Evolutionary conservation across 805 yeast genomes (phyloP).

Genomic region (Hanseniaspora hatyaiensis): DNA sequence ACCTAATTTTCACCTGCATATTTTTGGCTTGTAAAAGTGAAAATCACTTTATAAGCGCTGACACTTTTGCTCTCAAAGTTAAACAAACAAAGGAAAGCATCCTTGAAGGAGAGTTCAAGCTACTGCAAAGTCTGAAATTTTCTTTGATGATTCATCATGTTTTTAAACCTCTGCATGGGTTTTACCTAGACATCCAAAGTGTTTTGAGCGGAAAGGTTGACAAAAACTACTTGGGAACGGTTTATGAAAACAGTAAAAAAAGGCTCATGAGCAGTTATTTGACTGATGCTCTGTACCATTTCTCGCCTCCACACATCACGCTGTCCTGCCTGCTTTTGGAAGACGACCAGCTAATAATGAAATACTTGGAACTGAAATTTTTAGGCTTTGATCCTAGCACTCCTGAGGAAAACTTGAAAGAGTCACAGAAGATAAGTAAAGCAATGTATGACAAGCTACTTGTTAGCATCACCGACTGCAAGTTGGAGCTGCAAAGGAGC

Average conservation of each 20-base stretch:
- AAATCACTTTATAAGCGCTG: constrained; percentile 76
- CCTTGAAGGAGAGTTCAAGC: constrained; percentile 64
- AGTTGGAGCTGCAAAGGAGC: constrained; percentile 34
- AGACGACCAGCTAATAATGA: constrained; percentile 51
- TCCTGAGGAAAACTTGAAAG: constrained; percentile 17
- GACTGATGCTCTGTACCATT: constrained; percentile 65
- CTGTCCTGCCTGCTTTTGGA: constrained; percentile 66
- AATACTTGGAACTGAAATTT: constrained; percentile 58
- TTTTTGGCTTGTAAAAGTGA: constrained; percentile 90
- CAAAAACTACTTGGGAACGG: constrained; percentile 48
- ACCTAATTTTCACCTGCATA: constrained; percentile 66
- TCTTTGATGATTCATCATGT: constrained; percentile 83
- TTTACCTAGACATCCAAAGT: constrained; percentile 76
- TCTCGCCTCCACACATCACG: constrained; percentile 92
- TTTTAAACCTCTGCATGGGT: constrained; percentile 81
- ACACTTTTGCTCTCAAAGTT: constrained; percentile 60
- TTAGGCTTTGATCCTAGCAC: constrained; percentile 23
- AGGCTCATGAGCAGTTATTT: constrained; percentile 56
- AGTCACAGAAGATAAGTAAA: constrained; percentile 14
- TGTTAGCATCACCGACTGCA: constrained; percentile 39
- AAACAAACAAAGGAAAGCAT: constrained; percentile 58
- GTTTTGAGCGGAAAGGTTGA: constrained; percentile 38
- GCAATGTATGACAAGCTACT: constrained; percentile 33
- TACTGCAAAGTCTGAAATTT: constrained; percentile 64
- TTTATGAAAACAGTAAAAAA: constrained; percentile 59